phyloP scores from a whole-genome alignment of 75 land plant species.

The Selaginella tamariscina region DNA sequence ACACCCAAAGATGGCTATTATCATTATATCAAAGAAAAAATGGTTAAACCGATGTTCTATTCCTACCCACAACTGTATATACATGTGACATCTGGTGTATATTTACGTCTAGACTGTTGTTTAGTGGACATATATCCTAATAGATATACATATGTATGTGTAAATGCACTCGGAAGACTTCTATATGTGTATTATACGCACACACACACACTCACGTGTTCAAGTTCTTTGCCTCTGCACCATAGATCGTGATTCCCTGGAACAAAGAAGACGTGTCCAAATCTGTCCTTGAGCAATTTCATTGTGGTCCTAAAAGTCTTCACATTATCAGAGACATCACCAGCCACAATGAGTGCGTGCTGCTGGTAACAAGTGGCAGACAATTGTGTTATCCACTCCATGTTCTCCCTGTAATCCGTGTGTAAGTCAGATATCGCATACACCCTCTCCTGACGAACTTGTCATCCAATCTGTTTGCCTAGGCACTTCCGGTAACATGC shows the following conservation, averaged over 20 bases:
- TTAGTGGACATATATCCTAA: no score
- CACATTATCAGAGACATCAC: constrained; percentile 68
- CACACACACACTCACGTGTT: constrained; percentile 31
- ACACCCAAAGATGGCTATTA: no score
- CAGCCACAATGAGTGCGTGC: constrained; percentile 75
- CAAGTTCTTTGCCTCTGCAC: constrained; percentile 48
- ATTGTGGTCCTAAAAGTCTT: constrained; percentile 50
- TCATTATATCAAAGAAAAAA: no score
- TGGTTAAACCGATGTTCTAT: no score
- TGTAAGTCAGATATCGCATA: constrained; percentile 74
- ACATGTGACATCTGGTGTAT: no score
- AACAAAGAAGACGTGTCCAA: constrained; percentile 57
- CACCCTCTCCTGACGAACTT: constrained; percentile 29
- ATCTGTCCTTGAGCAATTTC: constrained; percentile 59
- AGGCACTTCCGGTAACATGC: no score
- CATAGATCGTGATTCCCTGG: constrained; percentile 95
- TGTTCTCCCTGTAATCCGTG: constrained; percentile 70
- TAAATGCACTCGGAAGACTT: no score
- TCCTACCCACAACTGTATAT: no score
- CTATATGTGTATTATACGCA: no score
- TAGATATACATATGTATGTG: no score
- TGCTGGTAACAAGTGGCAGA: constrained; percentile 25
- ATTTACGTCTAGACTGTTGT: no score
- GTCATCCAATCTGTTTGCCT: no score
- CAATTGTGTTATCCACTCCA: constrained; percentile 55